phyloP scores from a whole-genome alignment of 2,329 filamentous ascomycete species.

The Apiospora arundinis region DNA sequence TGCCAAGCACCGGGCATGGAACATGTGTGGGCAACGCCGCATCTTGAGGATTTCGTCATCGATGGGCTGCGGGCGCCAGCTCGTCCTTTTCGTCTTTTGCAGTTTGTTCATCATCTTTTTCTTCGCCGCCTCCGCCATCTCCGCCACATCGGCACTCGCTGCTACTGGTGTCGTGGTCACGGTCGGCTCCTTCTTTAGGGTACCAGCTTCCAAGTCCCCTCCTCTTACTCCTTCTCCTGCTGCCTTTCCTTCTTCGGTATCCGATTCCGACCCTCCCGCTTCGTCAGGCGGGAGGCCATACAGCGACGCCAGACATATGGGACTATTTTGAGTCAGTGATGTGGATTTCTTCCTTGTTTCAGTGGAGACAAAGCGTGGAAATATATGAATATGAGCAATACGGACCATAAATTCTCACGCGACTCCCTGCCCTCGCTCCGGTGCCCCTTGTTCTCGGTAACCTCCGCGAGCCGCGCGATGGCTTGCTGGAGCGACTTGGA shows the following conservation, averaged over 20 bases:
- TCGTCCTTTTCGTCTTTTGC: background rate
- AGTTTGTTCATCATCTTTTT: slow-evolving; percentile 2
- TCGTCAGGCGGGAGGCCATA: slow-evolving; percentile 26
- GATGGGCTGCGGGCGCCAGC: slow-evolving; percentile 24
- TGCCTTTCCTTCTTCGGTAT: background rate
- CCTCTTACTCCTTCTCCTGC: slow-evolving; percentile 23
- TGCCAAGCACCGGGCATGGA: slow-evolving; percentile 47
- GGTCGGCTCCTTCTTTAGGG: slow-evolving; percentile 17
- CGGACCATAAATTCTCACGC: slow-evolving; percentile 32
- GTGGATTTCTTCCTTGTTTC: background rate
- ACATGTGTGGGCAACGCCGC: slow-evolving; percentile 46
- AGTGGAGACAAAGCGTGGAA: background rate
- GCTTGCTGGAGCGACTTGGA: slow-evolving; percentile 31
- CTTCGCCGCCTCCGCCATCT: slow-evolving; percentile 21
- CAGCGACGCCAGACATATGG: slow-evolving; percentile 36
- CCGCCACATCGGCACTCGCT: slow-evolving; percentile 18
- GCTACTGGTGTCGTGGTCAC: background rate
- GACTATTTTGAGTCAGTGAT: slow-evolving; percentile 26
- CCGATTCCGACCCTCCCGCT: background rate
- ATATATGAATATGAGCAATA: background rate
- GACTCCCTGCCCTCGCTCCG: slow-evolving; percentile 27
- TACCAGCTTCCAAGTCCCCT: slow-evolving; percentile 26
- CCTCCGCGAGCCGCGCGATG: slow-evolving; percentile 29
- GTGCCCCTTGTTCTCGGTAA: slow-evolving; percentile 29
- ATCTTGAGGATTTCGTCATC: slow-evolving; percentile 45